phyloP scores from a whole-genome alignment of 176 grass and related monocot species.

The Zoysia japonica region DNA sequence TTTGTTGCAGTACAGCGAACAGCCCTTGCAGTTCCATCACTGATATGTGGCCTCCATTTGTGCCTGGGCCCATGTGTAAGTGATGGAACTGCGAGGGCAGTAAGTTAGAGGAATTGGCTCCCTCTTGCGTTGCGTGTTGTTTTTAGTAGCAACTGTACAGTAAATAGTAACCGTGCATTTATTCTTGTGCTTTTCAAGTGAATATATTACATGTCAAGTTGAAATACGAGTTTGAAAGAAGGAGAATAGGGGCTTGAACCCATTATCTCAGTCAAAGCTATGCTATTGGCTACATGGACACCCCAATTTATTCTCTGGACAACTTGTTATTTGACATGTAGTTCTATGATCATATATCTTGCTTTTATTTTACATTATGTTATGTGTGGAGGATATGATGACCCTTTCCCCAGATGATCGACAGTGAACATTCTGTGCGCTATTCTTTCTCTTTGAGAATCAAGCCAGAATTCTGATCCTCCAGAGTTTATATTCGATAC shows the following conservation, averaged over 20 bases:
- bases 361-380: background rate
- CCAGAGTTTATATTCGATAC: background rate
- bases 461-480: conserved; percentile 59
- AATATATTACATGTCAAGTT: background rate
- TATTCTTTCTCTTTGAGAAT: conserved; percentile 48
- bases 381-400: conserved; percentile 34
- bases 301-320: conserved; percentile 33
- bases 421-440: conserved; percentile 54
- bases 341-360: background rate
- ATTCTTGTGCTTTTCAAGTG: background rate
- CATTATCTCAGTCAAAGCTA: background rate
- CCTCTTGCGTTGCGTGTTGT: too few species aligned
- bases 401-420: conserved; percentile 61
- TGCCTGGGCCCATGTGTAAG: too few species aligned
- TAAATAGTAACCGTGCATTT: background rate
- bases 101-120: too few species aligned
- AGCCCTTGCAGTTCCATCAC: too few species aligned
- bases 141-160: too few species aligned
- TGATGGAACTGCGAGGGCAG: too few species aligned
- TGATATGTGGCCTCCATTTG: too few species aligned
- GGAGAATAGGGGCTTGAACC: conserved; percentile 21
- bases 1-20: too few species aligned
- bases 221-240: conserved; percentile 17
- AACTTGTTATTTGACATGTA: conserved; percentile 10
- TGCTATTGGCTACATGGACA: background rate